Conservation (phyloP, 179 eudicot genomes). For the Pouteria campechiana region DNA sequence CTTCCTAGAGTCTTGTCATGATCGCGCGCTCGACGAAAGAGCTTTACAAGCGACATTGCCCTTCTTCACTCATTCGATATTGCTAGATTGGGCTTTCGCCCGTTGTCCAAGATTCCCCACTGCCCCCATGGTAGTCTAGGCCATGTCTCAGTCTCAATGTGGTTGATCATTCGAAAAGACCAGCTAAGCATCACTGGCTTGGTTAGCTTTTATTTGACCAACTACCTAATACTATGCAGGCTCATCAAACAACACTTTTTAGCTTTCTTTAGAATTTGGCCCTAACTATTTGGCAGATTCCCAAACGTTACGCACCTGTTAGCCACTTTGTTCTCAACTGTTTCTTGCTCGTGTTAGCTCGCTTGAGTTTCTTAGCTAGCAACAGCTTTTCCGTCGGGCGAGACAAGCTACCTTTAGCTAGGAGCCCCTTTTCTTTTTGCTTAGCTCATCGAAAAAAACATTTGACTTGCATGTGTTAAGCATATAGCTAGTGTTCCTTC, state of each 20-base stretch:
- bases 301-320: constrained; percentile 2
- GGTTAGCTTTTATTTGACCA: constrained; percentile 4
- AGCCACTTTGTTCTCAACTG: constrained; percentile 5
- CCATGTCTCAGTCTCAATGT: neutral
- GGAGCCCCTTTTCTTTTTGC: constrained; percentile 1
- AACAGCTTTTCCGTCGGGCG: too few species aligned
- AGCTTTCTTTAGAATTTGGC: constrained; percentile 3
- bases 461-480: neutral
- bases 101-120: neutral
- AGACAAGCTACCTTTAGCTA: constrained; percentile 6
- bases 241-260: constrained; percentile 2
- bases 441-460: constrained; percentile 1
- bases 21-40: neutral
- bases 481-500: constrained; percentile 6
- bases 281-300: neutral
- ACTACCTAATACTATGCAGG: constrained; percentile 3
- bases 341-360: neutral
- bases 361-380: too few species aligned
- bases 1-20: constrained; percentile 1
- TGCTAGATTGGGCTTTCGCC: neutral
- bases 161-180: constrained; percentile 6
- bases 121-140: neutral
- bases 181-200: constrained; percentile 9
- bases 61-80: neutral
- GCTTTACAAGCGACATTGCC: neutral